phyloP scores from a whole-genome alignment of 345 rosid species.

The Gossypium sturtianum region DNA sequence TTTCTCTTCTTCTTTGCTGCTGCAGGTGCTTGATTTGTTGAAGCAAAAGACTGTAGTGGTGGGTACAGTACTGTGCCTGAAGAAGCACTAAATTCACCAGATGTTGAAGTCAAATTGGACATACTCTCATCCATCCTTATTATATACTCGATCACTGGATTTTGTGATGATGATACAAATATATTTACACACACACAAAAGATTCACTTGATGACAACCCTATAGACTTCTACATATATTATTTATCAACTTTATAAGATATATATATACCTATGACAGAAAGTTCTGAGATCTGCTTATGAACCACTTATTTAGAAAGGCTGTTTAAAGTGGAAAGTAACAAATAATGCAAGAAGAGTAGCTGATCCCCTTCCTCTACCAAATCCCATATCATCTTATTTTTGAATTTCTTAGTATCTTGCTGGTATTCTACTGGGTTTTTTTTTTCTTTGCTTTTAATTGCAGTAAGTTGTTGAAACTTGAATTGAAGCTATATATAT shows the following conservation, averaged over 20 bases:
- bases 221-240: background rate
- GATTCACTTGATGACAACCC: too few relatives aligned
- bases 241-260: conserved; percentile 15
- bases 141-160: background rate
- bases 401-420: background rate
- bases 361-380: background rate
- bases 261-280: conserved; percentile 5
- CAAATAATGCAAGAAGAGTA: conserved; percentile 11
- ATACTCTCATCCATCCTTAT: conserved; percentile 41
- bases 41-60: conserved; percentile 30
- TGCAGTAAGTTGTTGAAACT: background rate
- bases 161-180: background rate
- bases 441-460: background rate
- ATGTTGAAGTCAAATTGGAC: conserved; percentile 69
- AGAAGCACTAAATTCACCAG: conserved; percentile 67
- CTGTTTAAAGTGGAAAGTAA: conserved; percentile 21
- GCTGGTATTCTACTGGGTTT: too few relatives aligned
- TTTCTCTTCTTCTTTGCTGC: conserved; percentile 46
- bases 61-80: conserved; percentile 31
- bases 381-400: background rate
- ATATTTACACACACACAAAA: too few relatives aligned
- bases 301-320: conserved; percentile 44
- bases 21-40: conserved; percentile 32
- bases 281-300: conserved; percentile 20
- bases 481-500: background rate